Base-by-base conservation (phyloP, 208 protist species). In the Trypanosoma theileri region DNA sequence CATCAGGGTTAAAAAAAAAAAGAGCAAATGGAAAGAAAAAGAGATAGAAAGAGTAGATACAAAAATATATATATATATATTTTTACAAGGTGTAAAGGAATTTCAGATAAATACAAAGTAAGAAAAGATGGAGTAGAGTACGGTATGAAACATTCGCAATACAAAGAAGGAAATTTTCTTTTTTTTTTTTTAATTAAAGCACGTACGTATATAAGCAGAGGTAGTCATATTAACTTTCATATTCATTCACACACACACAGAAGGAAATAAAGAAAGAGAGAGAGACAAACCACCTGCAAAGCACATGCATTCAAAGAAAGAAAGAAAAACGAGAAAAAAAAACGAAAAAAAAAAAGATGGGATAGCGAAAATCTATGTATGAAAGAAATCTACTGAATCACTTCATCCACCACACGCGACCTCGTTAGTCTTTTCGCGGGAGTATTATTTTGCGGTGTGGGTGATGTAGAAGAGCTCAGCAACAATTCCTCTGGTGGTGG, bases 391-490 rank as follows among this genome's bases (percentile, higher is more conserved):
- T 53, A 59, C n/a, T 22, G 6, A 45, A 74, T 62, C 35, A 79
- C 73, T 35, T 69, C 60, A 64, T 79, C 73, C 21, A 67, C 73
- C 41, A 79, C 73, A 44, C 73, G 73, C 12, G 61, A 61, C 59
- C 24, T 71, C 41, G 54, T 71, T 1, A 8, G 35, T 10, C 14
- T 41, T 22, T n/a, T 9, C 21, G 19, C 42, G 19, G 40, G 4
- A 31, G 19, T 28, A 40, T 59, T 28, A 40, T 59, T 42, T 21
- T 16, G 7, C 12, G 31, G 12, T 24, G 26, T 28, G 0, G 28
- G 12, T 16, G 11, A 6, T 3, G 40, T 24, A n/a, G 12, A 42
- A 17, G 59, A 22, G 14, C 51, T 35, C n/a, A 28, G 12, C 9
- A 59, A n/a, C 22, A 71, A 42, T 31, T 54, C 46, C 17, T 59